Base-by-base conservation (phyloP, 1,284 basidiomycete species). In the Abortiporus biennis region DNA sequence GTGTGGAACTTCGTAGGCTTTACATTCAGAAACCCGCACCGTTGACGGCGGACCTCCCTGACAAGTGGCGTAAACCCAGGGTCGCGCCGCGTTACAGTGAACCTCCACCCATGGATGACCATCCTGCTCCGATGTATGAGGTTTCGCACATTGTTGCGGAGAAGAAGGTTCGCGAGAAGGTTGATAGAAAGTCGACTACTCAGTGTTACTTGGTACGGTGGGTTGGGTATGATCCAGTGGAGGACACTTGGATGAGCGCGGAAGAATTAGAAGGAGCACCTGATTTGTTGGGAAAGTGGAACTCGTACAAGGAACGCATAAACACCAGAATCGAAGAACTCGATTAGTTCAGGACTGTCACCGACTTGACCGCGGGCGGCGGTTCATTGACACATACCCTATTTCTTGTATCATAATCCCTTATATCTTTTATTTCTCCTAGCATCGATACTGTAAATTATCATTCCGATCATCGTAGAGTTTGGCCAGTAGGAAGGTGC, bases 171-270 rank as follows among this genome's bases (percentile, higher is more conserved):
- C 38, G 32, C 15, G 17, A 16, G 31, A 25, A 25, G n/a, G 13
- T 16, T 20, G 22, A 4, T 6, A 17, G n/a, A 25, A 29, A 20
- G 13, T 35, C 5, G 13, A 16, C 6, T 11, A 9, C 16, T 4
- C 13, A 15, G 15, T 45, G 54, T 23, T 73, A 69, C 44, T 53
- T 68, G 19, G 64, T 75, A 4, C 63, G 72, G 20, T 76, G 72
- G 70, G 54, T 62, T 5, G 72, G 71, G 4, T 76, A 67, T 43
- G 63, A 61, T 0, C 69, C 68, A 1, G 57, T 64, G 5, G 67
- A 70, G 36, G 73, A 76, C 53, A 69, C 65, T 1, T 72, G 70
- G 71, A 59, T 71, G 46, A 43, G 47, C 15, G 59, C 53, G 37
- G 57, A 56, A 1, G 59, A 61, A n/a, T 48, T 74, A 5, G 59